Conservation (phyloP, 257 asterid genomes). For the Solanum sitiens region DNA sequence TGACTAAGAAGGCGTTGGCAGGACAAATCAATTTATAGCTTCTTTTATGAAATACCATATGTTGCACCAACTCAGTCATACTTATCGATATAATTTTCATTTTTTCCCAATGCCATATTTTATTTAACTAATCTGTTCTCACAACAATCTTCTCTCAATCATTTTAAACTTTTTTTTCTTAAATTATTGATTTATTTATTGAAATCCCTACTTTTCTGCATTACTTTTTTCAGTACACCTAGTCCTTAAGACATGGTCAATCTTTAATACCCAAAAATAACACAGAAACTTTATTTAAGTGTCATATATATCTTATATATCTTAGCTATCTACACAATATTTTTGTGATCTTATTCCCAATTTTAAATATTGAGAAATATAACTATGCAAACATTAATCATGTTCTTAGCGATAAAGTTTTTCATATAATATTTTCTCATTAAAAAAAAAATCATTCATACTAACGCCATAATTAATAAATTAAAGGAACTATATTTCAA, state of each 20-base stretch:
- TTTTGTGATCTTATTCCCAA: neutral
- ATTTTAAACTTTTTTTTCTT: neutral
- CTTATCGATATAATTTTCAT: neutral
- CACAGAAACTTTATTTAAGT: neutral
- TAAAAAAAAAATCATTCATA: neutral
- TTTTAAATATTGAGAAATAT: neutral
- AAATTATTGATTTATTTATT: neutral
- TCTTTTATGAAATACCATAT: neutral
- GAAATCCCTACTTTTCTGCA: neutral
- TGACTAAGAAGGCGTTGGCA: fast-evolving
- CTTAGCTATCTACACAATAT: neutral
- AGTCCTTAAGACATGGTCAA: neutral
- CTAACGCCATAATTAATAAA: neutral
- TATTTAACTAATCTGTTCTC: neutral
- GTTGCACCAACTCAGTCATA: neutral
- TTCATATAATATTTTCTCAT: neutral
- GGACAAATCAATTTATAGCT: fast-evolving
- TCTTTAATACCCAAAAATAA: neutral
- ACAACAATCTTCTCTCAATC: neutral
- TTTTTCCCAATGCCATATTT: neutral
- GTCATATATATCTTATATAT: neutral
- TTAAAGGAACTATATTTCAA: neutral
- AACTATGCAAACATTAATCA: neutral
- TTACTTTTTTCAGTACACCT: neutral
- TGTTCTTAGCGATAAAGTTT: neutral